These are phyloP conservation scores for Isatis lusitanica DNA, from an alignment of 441 rosid genomes.

Conservation along the genomic window DNA sequence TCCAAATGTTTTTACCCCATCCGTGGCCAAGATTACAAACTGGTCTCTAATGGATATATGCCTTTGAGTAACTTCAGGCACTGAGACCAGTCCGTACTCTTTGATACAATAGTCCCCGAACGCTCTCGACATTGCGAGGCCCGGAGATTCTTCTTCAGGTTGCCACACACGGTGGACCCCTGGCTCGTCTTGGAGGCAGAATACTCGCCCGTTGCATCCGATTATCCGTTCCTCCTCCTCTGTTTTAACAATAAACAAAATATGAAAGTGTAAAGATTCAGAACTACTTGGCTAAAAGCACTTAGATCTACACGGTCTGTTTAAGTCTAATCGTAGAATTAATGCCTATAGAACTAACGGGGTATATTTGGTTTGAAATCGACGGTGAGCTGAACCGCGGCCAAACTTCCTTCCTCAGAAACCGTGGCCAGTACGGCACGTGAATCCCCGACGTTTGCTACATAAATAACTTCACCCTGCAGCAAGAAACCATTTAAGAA, in stretches of 20 bases:
- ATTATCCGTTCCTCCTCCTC: conserved; percentile 83
- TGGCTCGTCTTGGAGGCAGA: conserved; percentile 78
- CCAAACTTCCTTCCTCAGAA: conserved; percentile 72
- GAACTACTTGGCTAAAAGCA: not conserved
- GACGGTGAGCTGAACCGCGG: conserved; percentile 72
- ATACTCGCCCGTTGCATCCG: conserved; percentile 68
- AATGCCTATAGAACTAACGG: conserved; percentile 47
- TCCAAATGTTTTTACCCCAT: conserved; percentile 61
- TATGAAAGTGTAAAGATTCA: not conserved
- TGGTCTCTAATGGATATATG: conserved; percentile 66
- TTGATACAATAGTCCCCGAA: conserved; percentile 92
- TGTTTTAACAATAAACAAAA: conserved; percentile 34
- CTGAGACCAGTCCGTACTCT: conserved; percentile 73
- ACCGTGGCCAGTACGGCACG: conserved; percentile 87
- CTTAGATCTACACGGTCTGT: not conserved
- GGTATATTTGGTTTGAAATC: conserved; percentile 92
- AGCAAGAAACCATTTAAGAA: conserved; percentile 15
- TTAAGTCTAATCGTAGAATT: not conserved
- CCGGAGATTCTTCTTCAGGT: conserved; percentile 71
- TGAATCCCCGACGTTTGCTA: conserved; percentile 92
- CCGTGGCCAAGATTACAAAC: conserved; percentile 82
- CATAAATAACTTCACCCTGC: conserved; percentile 65
- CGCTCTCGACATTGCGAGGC: conserved; percentile 95
- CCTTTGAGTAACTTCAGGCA: conserved; percentile 83
- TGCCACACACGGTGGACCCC: conserved; percentile 93